These are phyloP conservation scores for Balansia obtecta DNA, from an alignment of 2,329 filamentous ascomycete genomes.

Conservation along the genomic window DNA sequence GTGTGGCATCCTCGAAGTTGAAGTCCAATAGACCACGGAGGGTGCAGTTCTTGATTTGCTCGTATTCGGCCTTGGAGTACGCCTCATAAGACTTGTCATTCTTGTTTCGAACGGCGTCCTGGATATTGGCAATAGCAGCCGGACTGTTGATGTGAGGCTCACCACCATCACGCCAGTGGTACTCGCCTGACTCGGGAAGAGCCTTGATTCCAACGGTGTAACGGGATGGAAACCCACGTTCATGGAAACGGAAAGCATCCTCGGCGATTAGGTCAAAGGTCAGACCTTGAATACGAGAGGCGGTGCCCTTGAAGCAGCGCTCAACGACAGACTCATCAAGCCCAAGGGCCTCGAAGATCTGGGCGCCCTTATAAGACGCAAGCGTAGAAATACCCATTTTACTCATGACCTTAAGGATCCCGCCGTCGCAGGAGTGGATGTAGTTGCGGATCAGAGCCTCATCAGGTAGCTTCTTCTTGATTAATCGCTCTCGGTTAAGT, in stretches of 20 bases:
- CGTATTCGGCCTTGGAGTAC: slow-evolving; percentile 84
- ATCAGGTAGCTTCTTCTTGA: slow-evolving; percentile 76
- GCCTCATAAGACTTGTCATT: slow-evolving; percentile 98
- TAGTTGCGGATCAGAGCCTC: slow-evolving; percentile 87
- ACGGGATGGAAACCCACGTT: slow-evolving; percentile 78
- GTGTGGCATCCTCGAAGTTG: slow-evolving; percentile 74
- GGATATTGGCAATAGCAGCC: slow-evolving; percentile 87
- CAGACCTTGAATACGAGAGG: slow-evolving; percentile 85
- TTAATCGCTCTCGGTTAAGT: slow-evolving; percentile 85
- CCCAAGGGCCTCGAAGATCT: slow-evolving; percentile 94
- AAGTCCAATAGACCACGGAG: slow-evolving; percentile 91
- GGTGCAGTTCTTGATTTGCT: slow-evolving; percentile 94
- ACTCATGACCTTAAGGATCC: slow-evolving; percentile 97
- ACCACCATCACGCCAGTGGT: slow-evolving; percentile 95
- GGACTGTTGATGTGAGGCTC: slow-evolving; percentile 94
- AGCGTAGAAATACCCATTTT: slow-evolving; percentile 99
- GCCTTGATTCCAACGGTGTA: slow-evolving; percentile 65
- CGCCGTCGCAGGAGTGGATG: slow-evolving; percentile 90
- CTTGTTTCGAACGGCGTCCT: slow-evolving; percentile 91
- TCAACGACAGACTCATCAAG: slow-evolving; percentile 88
- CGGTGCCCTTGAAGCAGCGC: slow-evolving; percentile 87
- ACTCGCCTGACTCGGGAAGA: slow-evolving; percentile 85
- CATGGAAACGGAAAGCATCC: slow-evolving; percentile 89
- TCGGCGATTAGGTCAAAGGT: slow-evolving; percentile 90
- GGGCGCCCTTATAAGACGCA: slow-evolving; percentile 92